Conservation (phyloP, 2,329 filamentous ascomycete genomes). For the Aspergillus proliferans region DNA sequence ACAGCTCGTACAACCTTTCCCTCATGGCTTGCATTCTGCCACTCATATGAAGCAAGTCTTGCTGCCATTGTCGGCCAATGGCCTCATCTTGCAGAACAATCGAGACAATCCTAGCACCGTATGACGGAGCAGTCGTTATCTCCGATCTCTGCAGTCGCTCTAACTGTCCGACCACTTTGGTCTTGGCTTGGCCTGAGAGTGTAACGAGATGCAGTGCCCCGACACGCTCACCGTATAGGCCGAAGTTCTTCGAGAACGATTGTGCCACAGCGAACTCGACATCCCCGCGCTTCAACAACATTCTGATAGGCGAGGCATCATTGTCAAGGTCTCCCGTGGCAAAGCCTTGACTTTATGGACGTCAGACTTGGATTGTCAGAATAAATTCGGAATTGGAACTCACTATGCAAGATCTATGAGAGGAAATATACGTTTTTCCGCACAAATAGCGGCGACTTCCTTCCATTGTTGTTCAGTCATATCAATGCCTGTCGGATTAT, state of each 20-base stretch:
- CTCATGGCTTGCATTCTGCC: neutral
- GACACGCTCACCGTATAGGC: constrained; percentile 19
- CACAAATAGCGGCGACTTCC: constrained; percentile 51
- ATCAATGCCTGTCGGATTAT: constrained; percentile 89
- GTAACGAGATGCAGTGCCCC: neutral
- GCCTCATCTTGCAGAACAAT: neutral
- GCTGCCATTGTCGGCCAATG: neutral
- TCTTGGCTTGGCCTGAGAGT: neutral
- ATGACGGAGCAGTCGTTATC: neutral
- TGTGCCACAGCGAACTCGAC: constrained; percentile 56
- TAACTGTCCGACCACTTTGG: neutral
- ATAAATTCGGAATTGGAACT: too few species aligned
- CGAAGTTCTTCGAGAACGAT: constrained; percentile 53
- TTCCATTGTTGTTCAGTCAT: constrained; percentile 81
- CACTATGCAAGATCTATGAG: constrained; percentile 46
- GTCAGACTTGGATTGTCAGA: too few species aligned
- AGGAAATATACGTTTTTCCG: constrained; percentile 71
- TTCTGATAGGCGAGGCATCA: constrained; percentile 21
- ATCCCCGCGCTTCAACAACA: constrained; percentile 57
- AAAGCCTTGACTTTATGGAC: constrained; percentile 12
- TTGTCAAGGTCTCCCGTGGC: constrained; percentile 21
- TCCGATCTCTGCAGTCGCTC: neutral
- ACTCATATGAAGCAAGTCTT: neutral
- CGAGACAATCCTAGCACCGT: neutral
- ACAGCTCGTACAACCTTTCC: neutral